Conservation (phyloP, 495 filamentous ascomycete species). For the Jackrogersella minutella region DNA sequence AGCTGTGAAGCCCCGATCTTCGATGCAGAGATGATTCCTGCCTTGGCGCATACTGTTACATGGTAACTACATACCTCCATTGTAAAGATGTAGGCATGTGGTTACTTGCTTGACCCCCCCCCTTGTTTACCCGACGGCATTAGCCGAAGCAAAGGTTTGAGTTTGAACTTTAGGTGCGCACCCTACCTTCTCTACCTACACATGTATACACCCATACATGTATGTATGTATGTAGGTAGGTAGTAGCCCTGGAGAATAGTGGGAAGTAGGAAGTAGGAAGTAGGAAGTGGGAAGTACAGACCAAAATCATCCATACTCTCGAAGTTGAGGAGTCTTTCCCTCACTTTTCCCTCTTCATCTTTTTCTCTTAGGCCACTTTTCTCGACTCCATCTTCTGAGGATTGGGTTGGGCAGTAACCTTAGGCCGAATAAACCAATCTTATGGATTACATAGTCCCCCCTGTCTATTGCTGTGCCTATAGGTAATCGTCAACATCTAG, state of each 20-base stretch:
- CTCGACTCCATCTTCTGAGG: background rate
- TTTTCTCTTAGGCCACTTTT: no score
- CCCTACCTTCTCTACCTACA: background rate
- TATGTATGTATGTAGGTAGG: no score
- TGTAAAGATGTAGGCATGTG: no score
- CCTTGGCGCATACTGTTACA: no score
- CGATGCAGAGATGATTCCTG: background rate
- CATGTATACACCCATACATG: no score
- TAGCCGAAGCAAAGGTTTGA: conserved; percentile 18
- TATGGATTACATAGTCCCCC: background rate
- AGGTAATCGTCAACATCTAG: background rate
- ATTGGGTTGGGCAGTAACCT: conserved; percentile 36
- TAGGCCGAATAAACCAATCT: conserved; percentile 18
- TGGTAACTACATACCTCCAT: background rate
- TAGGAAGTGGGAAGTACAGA: no score
- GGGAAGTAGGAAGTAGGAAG: no score
- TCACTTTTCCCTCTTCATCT: no score
- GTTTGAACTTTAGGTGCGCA: conserved; percentile 3
- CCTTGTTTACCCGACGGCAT: conserved; percentile 26
- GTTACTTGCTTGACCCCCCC: conserved; percentile 12
- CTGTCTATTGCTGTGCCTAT: background rate
- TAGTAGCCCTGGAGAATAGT: no score
- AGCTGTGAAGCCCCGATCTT: background rate
- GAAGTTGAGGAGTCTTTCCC: no score
- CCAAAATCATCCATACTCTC: no score